These are phyloP conservation scores for Cetraspora pellucida DNA, from an alignment of 192 early-diverging fungal species.

Conservation along the genomic window DNA sequence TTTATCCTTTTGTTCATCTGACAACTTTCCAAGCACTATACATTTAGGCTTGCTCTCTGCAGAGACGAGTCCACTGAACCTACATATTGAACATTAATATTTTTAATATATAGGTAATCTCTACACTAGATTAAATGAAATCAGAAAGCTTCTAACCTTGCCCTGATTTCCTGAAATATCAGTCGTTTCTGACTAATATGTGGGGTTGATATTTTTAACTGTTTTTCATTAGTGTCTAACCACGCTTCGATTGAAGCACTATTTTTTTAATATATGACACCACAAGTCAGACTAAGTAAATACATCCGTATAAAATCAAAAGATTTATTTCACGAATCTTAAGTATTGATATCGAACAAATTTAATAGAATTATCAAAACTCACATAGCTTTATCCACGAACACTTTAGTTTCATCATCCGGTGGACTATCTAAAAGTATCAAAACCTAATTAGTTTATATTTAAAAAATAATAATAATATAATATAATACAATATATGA, in stretches of 20 bases:
- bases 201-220: conserved; percentile 48
- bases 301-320: neutral
- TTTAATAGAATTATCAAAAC: neutral
- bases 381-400: conserved; percentile 22
- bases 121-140: neutral
- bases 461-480: neutral
- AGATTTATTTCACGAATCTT: no score
- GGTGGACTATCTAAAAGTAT: conserved; percentile 22
- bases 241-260: conserved; percentile 45
- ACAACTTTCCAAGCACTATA: conserved; percentile 52
- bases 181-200: conserved; percentile 71
- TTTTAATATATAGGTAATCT: no score
- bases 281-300: neutral
- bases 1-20: conserved; percentile 49
- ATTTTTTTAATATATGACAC: neutral
- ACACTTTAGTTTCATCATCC: conserved; percentile 17
- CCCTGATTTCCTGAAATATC: conserved; percentile 73
- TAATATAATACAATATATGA: neutral
- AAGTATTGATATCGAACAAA: no score
- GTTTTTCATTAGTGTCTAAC: conserved; percentile 38
- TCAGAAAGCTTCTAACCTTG: conserved; percentile 31
- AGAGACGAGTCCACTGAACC: conserved; percentile 52
- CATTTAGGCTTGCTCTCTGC: conserved; percentile 42
- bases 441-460: neutral
- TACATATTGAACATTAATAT: conserved; percentile 14